Base-by-base conservation (phyloP, 768 basidiomycete species). In the Termitomyces sp. region DNA sequence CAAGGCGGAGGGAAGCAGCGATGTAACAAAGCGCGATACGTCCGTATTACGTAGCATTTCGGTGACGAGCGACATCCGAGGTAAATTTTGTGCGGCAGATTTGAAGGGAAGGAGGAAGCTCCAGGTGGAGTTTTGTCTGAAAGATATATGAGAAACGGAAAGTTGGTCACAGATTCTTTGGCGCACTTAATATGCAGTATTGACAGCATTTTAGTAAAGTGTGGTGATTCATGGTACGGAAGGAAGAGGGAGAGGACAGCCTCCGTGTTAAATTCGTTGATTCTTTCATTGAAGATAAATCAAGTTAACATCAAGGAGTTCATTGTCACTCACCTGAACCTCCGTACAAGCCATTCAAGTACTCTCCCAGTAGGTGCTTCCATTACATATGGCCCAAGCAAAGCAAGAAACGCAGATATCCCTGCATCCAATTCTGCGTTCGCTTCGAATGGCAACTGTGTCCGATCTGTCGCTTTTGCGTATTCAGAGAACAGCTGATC, bases 171-270 rank as follows among this genome's bases (percentile, higher is more conserved):
- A 26, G n/a, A 47, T 43, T 42, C 30, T 15, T 28, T 26, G 21
- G 72, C 83, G 24, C 60, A 90, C 89, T 79, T 76, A 54, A 93
- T 79, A 62, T 87, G 81, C 51, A 98, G 72, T 62, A 99, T 93
- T 2, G 89, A 83, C 24, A 97, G 76, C 79, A 98, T 91, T 62
- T 97, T 96, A 9, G 88, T 80, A 69, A 98, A 98, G 67, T 98
- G 93, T 0, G 90, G 85, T 5, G 95, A 90, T 61, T 95, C 92
- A 64, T 98, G 93, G 66, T 96, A 98, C 0, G 97, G 97, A 30
- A 98, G 72, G 70, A 98, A 98, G 22, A 93, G 74, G 8, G 85
- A 71, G 6, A 98, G 77, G 26, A 94, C 66, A 22, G 80, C 78
- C 52, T 87, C 80, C 52, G 95, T 78, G 64, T 98, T 97, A 74